These are phyloP conservation scores for Apiospora rasikravindrae DNA, from an alignment of 2,329 filamentous ascomycete species.

Conservation along the genomic window DNA sequence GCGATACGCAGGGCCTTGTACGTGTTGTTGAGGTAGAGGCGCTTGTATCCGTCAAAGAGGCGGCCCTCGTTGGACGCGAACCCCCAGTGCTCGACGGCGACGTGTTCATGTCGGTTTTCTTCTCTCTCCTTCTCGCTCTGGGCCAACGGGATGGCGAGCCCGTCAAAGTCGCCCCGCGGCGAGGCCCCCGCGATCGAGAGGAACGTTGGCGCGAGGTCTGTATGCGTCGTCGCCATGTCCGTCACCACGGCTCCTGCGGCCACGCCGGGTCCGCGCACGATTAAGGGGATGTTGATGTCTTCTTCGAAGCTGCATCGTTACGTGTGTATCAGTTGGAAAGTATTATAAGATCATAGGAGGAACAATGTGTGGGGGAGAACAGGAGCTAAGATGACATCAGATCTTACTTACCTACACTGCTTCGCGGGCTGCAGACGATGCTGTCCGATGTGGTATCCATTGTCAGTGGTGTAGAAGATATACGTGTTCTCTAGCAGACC, in stretches of 20 bases:
- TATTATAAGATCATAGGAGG: too few species aligned
- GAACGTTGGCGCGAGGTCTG: slow-evolving; percentile 61
- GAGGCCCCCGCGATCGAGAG: slow-evolving; percentile 45
- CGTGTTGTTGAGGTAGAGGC: slow-evolving; percentile 52
- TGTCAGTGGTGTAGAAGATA: slow-evolving; percentile 63
- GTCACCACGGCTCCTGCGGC: slow-evolving; percentile 43
- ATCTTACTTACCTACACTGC: slow-evolving; percentile 42
- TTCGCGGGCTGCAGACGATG: slow-evolving; percentile 64
- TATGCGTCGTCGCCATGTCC: slow-evolving; percentile 58
- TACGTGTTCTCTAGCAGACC: slow-evolving; percentile 68
- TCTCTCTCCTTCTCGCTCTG: not conserved
- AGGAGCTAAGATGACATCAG: not conserved
- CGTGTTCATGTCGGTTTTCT: slow-evolving; percentile 48
- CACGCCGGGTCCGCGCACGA: slow-evolving; percentile 65
- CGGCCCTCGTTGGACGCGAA: slow-evolving; percentile 19
- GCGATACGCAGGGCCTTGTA: slow-evolving; percentile 65
- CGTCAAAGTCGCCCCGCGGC: slow-evolving; percentile 55
- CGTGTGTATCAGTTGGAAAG: slow-evolving; percentile 44
- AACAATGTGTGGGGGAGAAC: not conserved
- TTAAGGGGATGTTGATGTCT: slow-evolving; percentile 64
- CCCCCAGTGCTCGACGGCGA: slow-evolving; percentile 60
- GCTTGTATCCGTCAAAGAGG: not conserved
- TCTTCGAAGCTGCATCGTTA: slow-evolving; percentile 53
- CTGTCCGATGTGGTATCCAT: slow-evolving; percentile 64
- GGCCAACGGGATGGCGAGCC: slow-evolving; percentile 50